Conservation (phyloP, 306 rosid species). For the Medicago arabica region DNA sequence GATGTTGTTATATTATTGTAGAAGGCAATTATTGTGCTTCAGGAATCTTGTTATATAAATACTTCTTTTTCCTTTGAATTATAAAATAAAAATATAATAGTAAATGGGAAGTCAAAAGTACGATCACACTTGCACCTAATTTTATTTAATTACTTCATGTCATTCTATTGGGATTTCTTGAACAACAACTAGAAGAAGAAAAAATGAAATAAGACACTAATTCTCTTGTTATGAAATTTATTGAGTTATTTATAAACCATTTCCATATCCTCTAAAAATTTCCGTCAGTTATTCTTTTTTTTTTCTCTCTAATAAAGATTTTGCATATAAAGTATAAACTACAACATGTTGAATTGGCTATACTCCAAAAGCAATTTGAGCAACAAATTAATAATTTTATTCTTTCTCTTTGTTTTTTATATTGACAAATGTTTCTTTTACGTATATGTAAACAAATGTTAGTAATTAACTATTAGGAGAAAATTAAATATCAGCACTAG, state of each 20-base stretch:
- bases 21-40: no score
- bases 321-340: neutral
- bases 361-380: slow-evolving; percentile 8
- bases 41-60: no score
- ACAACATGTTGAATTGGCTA: neutral
- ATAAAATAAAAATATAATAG: no score
- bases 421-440: no score
- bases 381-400: neutral
- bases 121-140: neutral
- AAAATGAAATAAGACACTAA: neutral
- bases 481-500: neutral
- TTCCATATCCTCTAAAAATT: neutral
- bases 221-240: neutral
- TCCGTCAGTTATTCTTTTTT: neutral
- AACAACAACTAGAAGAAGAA: neutral
- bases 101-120: no score
- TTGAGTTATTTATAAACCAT: no score
- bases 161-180: no score
- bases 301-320: no score
- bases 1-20: neutral
- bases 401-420: neutral
- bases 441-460: no score
- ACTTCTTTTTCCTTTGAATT: neutral
- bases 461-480: no score
- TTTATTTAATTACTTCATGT: neutral